Conservation (phyloP, 164 flowering plant species). For the Magnolia kwangsiensis region DNA sequence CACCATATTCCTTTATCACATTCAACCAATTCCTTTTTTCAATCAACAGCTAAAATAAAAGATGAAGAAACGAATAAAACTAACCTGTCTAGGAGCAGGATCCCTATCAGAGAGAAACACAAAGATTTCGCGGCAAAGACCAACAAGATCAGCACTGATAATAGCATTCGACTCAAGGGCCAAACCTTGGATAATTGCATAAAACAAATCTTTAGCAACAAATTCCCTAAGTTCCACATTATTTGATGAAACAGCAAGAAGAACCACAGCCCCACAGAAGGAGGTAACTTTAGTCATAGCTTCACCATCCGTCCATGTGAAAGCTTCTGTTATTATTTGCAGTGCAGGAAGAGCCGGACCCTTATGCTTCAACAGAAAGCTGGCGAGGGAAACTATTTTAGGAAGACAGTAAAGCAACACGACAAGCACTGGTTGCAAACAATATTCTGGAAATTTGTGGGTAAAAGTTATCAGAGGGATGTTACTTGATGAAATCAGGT, state of each 20-base stretch:
- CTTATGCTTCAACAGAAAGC: constrained; percentile 72
- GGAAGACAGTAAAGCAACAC: neutral
- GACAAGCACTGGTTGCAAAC: neutral
- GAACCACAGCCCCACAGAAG: constrained; percentile 64
- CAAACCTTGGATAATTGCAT: constrained; percentile 70
- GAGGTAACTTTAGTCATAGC: constrained; percentile 63
- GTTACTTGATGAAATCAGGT: neutral
- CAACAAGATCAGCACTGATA: constrained; percentile 71
- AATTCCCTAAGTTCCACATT: constrained; percentile 66
- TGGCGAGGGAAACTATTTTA: constrained; percentile 39
- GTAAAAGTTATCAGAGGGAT: neutral
- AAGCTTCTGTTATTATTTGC: constrained; percentile 61
- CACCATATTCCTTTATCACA: neutral
- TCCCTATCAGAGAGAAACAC: constrained; percentile 67
- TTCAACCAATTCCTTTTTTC: neutral
- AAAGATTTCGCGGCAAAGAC: constrained; percentile 86
- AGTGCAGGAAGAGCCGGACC: constrained; percentile 58
- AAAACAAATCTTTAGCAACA: constrained; percentile 79
- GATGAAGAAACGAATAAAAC: neutral
- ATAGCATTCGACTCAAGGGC: constrained; percentile 83
- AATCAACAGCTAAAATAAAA: neutral
- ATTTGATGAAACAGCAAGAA: constrained; percentile 55
- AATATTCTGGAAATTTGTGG: neutral
- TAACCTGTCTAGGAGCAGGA: constrained; percentile 85
- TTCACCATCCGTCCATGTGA: constrained; percentile 90